phyloP scores from a whole-genome alignment of 2,329 filamentous ascomycete genomes.

The Didymella glomerata region DNA sequence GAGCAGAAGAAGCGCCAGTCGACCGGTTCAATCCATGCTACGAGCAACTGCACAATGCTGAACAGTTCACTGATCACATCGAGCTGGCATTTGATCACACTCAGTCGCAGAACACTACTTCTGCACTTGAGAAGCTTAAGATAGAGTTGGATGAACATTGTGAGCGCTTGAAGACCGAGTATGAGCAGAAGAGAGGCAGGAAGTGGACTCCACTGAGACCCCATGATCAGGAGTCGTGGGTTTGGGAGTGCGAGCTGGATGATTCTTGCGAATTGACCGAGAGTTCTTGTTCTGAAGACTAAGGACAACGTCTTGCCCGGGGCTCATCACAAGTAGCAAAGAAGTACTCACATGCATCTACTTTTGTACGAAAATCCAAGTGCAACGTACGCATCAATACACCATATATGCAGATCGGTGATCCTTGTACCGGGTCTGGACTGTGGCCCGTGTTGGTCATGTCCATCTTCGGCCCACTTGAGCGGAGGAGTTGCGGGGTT shows the following conservation, averaged over 20 bases:
- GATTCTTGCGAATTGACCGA: not conserved
- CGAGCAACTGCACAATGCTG: not conserved
- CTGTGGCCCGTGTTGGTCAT: not conserved
- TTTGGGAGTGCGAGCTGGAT: not conserved
- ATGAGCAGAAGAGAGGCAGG: not conserved
- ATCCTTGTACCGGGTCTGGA: not conserved
- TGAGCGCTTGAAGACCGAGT: constrained; percentile 10
- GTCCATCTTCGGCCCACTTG: not conserved
- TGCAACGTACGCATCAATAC: constrained; percentile 5
- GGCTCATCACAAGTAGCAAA: not conserved
- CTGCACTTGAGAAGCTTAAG: not conserved
- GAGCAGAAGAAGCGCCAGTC: not conserved
- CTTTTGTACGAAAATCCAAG: not conserved
- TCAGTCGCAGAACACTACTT: not conserved
- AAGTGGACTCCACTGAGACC: constrained; percentile 13
- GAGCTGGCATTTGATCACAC: not conserved
- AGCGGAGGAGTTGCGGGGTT: not conserved
- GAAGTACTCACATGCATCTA: not conserved
- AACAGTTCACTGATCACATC: not conserved
- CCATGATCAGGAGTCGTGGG: not conserved
- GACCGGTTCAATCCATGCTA: not conserved
- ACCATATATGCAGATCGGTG: not conserved
- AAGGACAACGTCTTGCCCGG: not conserved
- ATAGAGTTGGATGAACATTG: constrained; percentile 8
- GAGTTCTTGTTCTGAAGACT: not conserved